phyloP scores from a whole-genome alignment of 148 eudicot genomes.

The Bassia scoparia region DNA sequence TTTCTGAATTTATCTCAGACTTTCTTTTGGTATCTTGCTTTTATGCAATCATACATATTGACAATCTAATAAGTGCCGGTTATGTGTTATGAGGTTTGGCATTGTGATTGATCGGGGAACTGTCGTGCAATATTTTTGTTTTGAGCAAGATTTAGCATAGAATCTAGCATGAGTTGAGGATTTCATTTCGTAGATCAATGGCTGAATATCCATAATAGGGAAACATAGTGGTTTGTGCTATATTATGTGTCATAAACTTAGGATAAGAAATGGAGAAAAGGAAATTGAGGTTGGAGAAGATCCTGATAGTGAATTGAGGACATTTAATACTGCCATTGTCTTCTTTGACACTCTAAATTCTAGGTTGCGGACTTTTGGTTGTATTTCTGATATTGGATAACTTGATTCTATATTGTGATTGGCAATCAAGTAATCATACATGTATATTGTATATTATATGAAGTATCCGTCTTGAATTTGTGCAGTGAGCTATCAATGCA shows the following conservation, averaged over 20 bases:
- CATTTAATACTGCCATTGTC: not conserved
- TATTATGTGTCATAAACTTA: no score
- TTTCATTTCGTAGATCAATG: no score
- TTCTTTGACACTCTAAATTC: not conserved
- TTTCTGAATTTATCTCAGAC: not conserved
- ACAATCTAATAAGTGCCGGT: no score
- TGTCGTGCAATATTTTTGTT: not conserved
- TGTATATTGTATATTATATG: constrained; percentile 10
- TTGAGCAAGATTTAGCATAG: not conserved
- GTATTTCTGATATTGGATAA: not conserved
- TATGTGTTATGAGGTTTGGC: no score
- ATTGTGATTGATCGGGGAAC: not conserved
- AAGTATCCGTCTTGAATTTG: constrained; percentile 20
- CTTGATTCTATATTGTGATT: not conserved
- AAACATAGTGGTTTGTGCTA: no score
- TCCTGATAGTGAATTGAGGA: no score
- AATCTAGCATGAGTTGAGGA: not conserved
- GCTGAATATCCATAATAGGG: no score
- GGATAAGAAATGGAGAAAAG: no score
- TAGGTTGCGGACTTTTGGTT: not conserved
- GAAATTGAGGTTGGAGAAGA: no score
- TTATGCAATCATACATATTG: no score
- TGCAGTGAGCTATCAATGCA: constrained; percentile 89
- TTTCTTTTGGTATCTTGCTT: not conserved
- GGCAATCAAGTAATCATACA: constrained; percentile 13